Evolutionary conservation across 805 yeast species (phyloP).

Genomic region (Candida railenensis): DNA sequence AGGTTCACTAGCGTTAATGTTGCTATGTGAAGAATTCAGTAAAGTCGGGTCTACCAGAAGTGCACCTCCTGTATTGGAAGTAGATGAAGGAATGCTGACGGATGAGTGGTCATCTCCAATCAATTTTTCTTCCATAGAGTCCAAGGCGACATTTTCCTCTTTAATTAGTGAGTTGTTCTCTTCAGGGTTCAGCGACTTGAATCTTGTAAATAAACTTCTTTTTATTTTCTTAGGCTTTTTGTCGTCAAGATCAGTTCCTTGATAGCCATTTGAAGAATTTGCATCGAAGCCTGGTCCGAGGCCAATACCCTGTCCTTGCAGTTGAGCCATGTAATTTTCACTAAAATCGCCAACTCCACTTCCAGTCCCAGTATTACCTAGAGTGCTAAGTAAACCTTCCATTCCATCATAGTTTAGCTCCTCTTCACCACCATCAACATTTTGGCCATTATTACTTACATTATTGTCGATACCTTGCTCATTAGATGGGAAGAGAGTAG

Average conservation of each 20-base stretch:
- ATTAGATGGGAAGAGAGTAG: not conserved
- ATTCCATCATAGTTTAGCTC: not conserved
- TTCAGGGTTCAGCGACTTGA: conserved; percentile 20
- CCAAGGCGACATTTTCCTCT: not conserved
- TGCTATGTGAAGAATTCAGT: conserved; percentile 15
- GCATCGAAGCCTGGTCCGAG: not conserved
- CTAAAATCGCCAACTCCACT: not conserved
- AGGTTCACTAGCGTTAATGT: conserved; percentile 24
- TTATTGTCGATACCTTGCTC: not conserved
- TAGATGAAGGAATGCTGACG: not conserved
- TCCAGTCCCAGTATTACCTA: not conserved
- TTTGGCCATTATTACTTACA: not conserved
- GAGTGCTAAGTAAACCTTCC: not conserved
- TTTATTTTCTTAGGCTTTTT: conserved; percentile 33
- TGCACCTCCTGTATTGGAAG: not conserved
- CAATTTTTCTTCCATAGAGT: not conserved
- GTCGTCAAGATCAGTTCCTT: not conserved
- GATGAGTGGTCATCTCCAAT: conserved; percentile 1
- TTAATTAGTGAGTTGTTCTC: conserved; percentile 2
- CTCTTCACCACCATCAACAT: not conserved
- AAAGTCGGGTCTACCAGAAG: conserved; percentile 13
- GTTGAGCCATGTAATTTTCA: not conserved
- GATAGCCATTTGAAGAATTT: not conserved
- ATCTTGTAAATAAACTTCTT: conserved; percentile 38
- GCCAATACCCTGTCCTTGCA: not conserved